Base-by-base conservation (phyloP, 2,329 filamentous ascomycete species). In the Fusarium robinianum region DNA sequence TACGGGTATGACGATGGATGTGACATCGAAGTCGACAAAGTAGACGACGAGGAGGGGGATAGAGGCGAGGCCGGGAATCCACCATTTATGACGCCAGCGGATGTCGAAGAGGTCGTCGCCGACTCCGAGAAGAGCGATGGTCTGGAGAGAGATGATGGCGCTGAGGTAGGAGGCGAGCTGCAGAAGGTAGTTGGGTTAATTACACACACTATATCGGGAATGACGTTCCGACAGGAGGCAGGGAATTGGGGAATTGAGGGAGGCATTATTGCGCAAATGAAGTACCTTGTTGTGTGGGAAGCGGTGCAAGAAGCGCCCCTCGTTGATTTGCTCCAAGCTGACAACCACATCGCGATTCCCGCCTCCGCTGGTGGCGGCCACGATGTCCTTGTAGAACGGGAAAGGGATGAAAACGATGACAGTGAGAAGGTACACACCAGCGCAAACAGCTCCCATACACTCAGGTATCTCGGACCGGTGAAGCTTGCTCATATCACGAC, bases 101-200 rank as follows among this genome's bases (percentile, higher is more conserved):
- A 99, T 96, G 69, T 99, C 94, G 70, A 99, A 96, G 37, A 96
- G 80, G 71, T 99, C 94, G 70, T 99, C 94, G 55, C 90, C 88
- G 48, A 99, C 85, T 41, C 94, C 94, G 22, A 99, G 85, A 45
- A 97, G 85, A 34, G 90, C 87, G 52, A 95, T 90, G 31, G 85
- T 88, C 71, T 96, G 90, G 24, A 99, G 81, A 6, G 92, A 95
- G 57, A 96, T 85, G 63, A 97, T 87, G 51, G 91, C 94, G 18
- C 94, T 95, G 30, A 96, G 83, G 68, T 95, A 99, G 7, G 91
- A 95, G 24, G 92, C 91, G 51, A 99, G 85, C 88, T 95, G 62
- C 26, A 25, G 14, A 40, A 32, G 10, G 43, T 19, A 25, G 32
- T 17, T 19, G 14, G 22, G 10, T 3, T 14, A 22, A 11, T 15